phyloP scores from a whole-genome alignment of 2,329 filamentous ascomycete genomes.

The Penicillium palitans region DNA sequence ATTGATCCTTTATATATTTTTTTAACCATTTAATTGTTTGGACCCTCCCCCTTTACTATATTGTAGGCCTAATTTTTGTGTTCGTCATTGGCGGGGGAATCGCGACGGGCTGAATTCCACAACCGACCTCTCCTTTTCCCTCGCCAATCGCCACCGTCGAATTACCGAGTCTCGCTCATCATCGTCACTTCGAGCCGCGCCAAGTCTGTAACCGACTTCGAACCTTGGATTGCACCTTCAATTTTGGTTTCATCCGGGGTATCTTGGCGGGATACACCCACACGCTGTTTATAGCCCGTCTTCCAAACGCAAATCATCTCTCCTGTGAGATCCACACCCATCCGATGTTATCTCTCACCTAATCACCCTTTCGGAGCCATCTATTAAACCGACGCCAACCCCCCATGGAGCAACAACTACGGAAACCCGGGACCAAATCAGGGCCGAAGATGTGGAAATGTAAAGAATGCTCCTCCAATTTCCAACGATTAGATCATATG shows the following conservation, averaged over 20 bases:
- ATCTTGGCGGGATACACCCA: constrained; percentile 2
- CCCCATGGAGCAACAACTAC: constrained; percentile 14
- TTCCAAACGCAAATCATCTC: neutral
- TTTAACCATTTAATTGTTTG: too few relatives aligned
- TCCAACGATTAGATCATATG: constrained; percentile 30
- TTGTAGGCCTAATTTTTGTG: neutral
- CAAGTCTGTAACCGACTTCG: constrained; percentile 1
- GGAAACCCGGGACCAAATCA: constrained; percentile 1
- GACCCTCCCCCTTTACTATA: too few relatives aligned
- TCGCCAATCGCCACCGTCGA: constrained; percentile 5
- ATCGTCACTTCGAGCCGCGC: neutral
- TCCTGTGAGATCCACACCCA: neutral
- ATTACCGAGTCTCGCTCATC: constrained; percentile 10
- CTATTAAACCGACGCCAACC: constrained; percentile 10
- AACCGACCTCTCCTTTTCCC: neutral
- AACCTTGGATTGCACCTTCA: neutral
- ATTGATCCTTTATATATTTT: neutral
- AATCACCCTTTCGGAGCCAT: neutral
- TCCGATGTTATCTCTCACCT: neutral
- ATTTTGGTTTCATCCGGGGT: neutral
- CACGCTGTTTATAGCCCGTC: neutral
- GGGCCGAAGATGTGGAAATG: constrained; percentile 24
- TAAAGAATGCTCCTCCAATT: constrained; percentile 26
- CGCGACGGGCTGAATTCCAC: constrained; percentile 16
- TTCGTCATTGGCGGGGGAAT: constrained; percentile 18